These are phyloP conservation scores for Pythium phragmitis DNA, from an alignment of 352 stramenopile species.

Conservation along the genomic window DNA sequence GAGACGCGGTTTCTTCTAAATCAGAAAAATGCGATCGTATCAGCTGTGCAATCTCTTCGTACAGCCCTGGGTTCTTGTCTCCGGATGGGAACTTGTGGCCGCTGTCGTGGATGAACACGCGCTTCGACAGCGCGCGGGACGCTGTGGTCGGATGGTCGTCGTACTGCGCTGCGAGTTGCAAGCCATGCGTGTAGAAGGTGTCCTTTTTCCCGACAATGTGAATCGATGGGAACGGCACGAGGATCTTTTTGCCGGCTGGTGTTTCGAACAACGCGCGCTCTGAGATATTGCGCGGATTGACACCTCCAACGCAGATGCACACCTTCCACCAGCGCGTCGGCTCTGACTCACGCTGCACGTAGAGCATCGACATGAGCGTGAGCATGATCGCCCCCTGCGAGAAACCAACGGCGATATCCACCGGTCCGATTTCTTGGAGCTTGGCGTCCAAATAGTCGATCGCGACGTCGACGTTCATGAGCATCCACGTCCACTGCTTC, in stretches of 20 bases:
- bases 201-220: slow-evolving; percentile 65
- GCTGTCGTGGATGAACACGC: slow-evolving; percentile 29
- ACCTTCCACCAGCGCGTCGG: slow-evolving; percentile 45
- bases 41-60: slow-evolving; percentile 30
- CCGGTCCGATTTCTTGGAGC: slow-evolving; percentile 41
- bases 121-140: slow-evolving; percentile 7
- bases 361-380: slow-evolving; percentile 48
- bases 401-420: slow-evolving; percentile 69
- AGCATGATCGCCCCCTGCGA: slow-evolving; percentile 60
- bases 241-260: slow-evolving; percentile 26
- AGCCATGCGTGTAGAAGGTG: slow-evolving; percentile 37
- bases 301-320: slow-evolving; percentile 43
- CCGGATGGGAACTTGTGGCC: slow-evolving; percentile 35
- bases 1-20: neutral
- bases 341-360: slow-evolving; percentile 25
- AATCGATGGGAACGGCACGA: slow-evolving; percentile 57
- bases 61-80: slow-evolving; percentile 25
- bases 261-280: slow-evolving; percentile 43
- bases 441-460: slow-evolving; percentile 49
- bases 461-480: slow-evolving; percentile 41
- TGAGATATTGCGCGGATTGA: slow-evolving; percentile 27
- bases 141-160: slow-evolving; percentile 13
- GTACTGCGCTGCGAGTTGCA: slow-evolving; percentile 37
- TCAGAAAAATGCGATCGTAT: slow-evolving; percentile 21
- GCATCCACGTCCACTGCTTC: slow-evolving; percentile 46